Conservation (phyloP, 257 asterid genomes). For the Leptodermis oblonga region DNA sequence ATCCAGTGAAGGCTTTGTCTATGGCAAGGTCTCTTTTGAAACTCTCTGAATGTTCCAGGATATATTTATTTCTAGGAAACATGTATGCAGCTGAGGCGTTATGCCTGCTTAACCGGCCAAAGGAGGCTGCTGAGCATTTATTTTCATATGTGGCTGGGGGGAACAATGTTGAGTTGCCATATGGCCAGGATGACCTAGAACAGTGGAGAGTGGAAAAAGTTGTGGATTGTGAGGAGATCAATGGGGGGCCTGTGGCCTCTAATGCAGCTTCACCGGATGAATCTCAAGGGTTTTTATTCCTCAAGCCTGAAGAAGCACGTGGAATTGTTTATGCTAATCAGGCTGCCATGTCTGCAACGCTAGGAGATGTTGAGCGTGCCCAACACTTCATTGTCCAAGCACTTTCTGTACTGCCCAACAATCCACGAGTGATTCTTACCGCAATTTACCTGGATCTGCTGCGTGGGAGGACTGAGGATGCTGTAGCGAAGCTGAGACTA, state of each 20-base stretch:
- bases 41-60: constrained; percentile 46
- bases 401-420: constrained; percentile 41
- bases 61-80: constrained; percentile 54
- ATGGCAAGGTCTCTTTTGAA: constrained; percentile 54
- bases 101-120: constrained; percentile 63
- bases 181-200: constrained; percentile 61
- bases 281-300: constrained; percentile 34
- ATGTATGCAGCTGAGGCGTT: constrained; percentile 85
- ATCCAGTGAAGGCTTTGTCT: constrained; percentile 59
- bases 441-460: constrained; percentile 71
- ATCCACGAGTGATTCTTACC: constrained; percentile 56
- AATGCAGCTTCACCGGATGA: constrained; percentile 32
- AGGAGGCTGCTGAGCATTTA: constrained; percentile 75
- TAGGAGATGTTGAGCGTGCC: constrained; percentile 68
- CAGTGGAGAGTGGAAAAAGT: constrained; percentile 50
- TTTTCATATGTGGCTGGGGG: constrained; percentile 41
- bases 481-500: constrained; percentile 60
- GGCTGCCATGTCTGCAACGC: constrained; percentile 55
- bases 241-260: constrained; percentile 23
- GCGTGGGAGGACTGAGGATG: constrained; percentile 55
- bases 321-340: constrained; percentile 53
- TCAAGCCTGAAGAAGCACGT: constrained; percentile 83
- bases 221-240: constrained; percentile 55
- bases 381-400: constrained; percentile 50
- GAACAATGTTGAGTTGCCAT: constrained; percentile 53